Percentiles rank a stretch among this genome's conserved stretches.
Conservation (phyloP, 805 yeast genomes). For the Naumovozyma castellii region DNA sequence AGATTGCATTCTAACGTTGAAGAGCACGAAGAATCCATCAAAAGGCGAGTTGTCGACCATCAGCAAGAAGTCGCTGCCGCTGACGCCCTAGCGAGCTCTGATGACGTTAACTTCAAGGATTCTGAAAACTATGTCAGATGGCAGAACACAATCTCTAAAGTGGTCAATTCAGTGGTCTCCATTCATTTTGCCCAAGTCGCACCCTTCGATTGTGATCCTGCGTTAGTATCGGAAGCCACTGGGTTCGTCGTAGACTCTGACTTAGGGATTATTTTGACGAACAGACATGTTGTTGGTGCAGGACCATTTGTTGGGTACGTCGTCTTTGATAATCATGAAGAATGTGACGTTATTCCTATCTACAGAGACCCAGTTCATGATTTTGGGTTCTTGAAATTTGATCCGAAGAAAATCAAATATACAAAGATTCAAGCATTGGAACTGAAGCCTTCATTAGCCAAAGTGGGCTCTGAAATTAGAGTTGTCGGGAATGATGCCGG, state of each 20-base stretch:
- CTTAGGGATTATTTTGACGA: constrained; percentile 77
- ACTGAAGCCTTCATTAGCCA: constrained; percentile 72
- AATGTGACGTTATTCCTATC: constrained; percentile 73
- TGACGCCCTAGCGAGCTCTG: not conserved
- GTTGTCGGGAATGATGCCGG: constrained; percentile 97
- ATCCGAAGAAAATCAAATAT: constrained; percentile 62
- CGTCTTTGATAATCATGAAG: constrained; percentile 90
- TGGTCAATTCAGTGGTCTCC: constrained; percentile 79
- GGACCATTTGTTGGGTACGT: constrained; percentile 91
- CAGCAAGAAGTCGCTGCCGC: not conserved
- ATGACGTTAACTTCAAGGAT: constrained; percentile 1
- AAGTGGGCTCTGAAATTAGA: constrained; percentile 87
- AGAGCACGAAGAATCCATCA: not conserved
- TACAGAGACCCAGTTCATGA: constrained; percentile 94
- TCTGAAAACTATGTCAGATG: constrained; percentile 39
- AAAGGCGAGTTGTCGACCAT: not conserved
- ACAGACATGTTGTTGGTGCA: constrained; percentile 91
- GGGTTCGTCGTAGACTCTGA: constrained; percentile 86
- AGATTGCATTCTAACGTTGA: constrained; percentile 11
- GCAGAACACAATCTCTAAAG: constrained; percentile 74
- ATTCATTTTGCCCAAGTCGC: constrained; percentile 83
- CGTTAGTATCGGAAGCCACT: constrained; percentile 82
- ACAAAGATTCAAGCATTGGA: constrained; percentile 59
- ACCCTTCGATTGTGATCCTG: constrained; percentile 76
- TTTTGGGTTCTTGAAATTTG: constrained; percentile 78